Evolutionary conservation across 441 rosid species (phyloP).

Genomic region (Arabidopsis lyrata): DNA sequence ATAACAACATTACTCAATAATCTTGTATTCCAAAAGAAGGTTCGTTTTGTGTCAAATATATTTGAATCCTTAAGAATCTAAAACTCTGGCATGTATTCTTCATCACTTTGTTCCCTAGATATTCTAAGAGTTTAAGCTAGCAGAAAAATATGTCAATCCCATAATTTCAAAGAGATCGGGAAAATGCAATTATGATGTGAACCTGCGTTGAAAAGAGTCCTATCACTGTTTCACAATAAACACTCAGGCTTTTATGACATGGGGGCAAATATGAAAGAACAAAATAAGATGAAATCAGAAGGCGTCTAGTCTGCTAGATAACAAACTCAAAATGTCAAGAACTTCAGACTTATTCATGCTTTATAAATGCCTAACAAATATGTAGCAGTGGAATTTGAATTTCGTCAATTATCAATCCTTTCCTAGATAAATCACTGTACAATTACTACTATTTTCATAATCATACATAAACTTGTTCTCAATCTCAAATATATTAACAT

Average conservation of each 20-base stretch:
- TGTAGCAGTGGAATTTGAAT: background rate
- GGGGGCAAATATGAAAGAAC: background rate
- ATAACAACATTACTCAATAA: constrained; percentile 16
- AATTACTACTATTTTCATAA: background rate
- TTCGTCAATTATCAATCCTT: background rate
- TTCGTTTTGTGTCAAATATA: constrained; percentile 30
- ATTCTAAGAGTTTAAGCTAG: constrained; percentile 21
- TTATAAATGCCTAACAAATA: background rate
- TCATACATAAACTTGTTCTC: constrained; percentile 3
- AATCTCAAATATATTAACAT: background rate
- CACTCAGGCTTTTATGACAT: constrained; percentile 9
- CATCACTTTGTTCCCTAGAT: constrained; percentile 29
- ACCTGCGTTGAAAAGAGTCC: constrained; percentile 13
- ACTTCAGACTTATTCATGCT: background rate
- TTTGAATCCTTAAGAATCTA: constrained; percentile 25
- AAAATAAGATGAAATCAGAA: constrained; percentile 4
- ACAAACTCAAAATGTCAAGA: constrained; percentile 19
- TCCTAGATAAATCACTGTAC: background rate
- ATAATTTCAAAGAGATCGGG: constrained; percentile 24
- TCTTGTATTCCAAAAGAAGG: constrained; percentile 35
- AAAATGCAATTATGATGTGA: background rate
- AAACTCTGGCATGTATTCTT: constrained; percentile 32
- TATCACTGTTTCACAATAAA: constrained; percentile 23
- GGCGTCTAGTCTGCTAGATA: background rate
- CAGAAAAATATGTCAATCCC: constrained; percentile 25